Percentiles rank a stretch among this genome's conserved stretches.
phyloP scores from a whole-genome alignment of 2,329 filamentous ascomycete genomes.

The Colletotrichum lindemuthianum region DNA sequence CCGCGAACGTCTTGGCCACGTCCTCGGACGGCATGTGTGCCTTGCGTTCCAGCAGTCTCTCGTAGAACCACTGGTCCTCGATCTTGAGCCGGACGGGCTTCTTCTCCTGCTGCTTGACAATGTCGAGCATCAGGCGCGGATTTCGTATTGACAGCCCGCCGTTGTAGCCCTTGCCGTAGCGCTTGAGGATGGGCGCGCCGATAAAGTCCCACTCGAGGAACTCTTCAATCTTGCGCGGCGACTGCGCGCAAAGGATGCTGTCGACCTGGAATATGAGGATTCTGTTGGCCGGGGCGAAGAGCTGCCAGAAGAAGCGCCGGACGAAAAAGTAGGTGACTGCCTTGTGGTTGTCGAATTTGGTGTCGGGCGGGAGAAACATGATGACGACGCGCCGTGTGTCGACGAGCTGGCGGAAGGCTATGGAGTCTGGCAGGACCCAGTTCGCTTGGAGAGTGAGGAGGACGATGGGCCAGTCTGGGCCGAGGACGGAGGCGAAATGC shows the following conservation, averaged over 20 bases:
- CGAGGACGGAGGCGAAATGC: conserved; percentile 51
- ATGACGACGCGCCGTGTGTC: conserved; percentile 46
- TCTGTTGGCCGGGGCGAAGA: conserved; percentile 45
- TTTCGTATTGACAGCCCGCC: conserved; percentile 47
- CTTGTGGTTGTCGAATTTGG: conserved; percentile 45
- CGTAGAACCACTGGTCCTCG: conserved; percentile 47
- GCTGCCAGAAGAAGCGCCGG: conserved; percentile 49
- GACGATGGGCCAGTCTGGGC: conserved; percentile 55
- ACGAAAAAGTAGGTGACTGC: conserved; percentile 48
- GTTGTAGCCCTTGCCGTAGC: conserved; percentile 42
- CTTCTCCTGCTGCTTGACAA: conserved; percentile 35
- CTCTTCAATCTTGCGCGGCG: conserved; percentile 44
- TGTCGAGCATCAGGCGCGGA: conserved; percentile 40
- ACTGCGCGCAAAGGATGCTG: conserved; percentile 48
- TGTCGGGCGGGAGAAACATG: conserved; percentile 48
- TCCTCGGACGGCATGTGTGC: conserved; percentile 41
- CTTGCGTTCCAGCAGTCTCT: conserved; percentile 40
- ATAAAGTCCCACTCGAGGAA: conserved; percentile 49
- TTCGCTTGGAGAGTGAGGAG: conserved; percentile 51
- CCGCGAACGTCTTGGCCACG: conserved; percentile 41
- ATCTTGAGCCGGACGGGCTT: conserved; percentile 38
- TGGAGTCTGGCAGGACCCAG: conserved; percentile 32
- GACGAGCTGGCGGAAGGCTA: conserved; percentile 49
- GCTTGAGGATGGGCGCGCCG: conserved; percentile 43
- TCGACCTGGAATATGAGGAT: conserved; percentile 52